These are phyloP conservation scores for Chlamydomonas reinhardtii DNA, from an alignment of 163 green algal species.

Conservation along the genomic window DNA sequence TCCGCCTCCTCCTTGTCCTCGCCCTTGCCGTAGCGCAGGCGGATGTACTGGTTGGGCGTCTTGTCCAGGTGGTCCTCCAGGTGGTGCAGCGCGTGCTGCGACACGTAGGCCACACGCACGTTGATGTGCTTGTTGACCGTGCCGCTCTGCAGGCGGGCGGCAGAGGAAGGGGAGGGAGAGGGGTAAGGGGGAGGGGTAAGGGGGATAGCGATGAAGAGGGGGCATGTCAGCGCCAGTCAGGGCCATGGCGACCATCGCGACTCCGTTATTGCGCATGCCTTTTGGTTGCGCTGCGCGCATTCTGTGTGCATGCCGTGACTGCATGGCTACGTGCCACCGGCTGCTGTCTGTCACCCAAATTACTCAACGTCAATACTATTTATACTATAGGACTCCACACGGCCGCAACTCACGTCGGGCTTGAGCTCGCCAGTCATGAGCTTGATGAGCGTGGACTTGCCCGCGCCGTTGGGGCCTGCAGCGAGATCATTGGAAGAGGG, in stretches of 20 bases:
- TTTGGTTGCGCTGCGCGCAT: no score
- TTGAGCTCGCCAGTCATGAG: conserved; percentile 86
- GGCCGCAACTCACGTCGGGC: conserved; percentile 53
- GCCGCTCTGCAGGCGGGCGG: conserved; percentile 51
- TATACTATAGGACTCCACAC: no score
- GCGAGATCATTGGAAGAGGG: neutral
- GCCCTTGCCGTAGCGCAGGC: conserved; percentile 83
- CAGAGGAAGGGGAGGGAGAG: neutral
- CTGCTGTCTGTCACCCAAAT: no score
- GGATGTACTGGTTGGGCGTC: conserved; percentile 90
- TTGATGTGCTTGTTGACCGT: conserved; percentile 90
- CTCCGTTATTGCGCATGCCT: no score
- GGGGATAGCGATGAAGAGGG: no score
- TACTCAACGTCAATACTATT: no score
- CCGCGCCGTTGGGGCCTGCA: conserved; percentile 57
- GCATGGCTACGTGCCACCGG: no score
- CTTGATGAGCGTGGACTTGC: conserved; percentile 98
- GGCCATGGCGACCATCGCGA: no score
- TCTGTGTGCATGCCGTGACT: no score
- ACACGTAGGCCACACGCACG: conserved; percentile 91
- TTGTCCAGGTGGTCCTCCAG: conserved; percentile 93
- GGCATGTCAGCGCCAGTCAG: no score
- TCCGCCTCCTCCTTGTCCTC: conserved; percentile 86
- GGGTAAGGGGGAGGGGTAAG: neutral
- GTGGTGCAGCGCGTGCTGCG: conserved; percentile 96